Percentiles rank a stretch among this genome's conserved stretches.
These are phyloP conservation scores for Bathelium albidoporum DNA, from an alignment of 495 filamentous ascomycete genomes.

Conservation along the genomic window DNA sequence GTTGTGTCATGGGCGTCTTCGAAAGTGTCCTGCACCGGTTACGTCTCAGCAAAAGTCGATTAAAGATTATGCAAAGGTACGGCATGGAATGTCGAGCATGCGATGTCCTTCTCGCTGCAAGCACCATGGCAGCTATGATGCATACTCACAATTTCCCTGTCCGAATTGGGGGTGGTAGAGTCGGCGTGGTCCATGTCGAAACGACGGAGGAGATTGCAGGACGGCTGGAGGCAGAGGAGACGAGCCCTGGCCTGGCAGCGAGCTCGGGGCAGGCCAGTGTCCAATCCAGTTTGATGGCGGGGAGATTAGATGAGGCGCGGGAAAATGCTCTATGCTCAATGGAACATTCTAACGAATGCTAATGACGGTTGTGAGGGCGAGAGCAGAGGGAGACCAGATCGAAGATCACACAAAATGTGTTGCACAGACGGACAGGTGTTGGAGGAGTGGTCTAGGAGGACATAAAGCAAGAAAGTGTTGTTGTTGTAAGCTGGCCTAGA, in stretches of 20 bases:
- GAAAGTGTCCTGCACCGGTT: constrained; percentile 53
- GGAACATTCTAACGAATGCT: neutral
- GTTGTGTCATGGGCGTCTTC: constrained; percentile 61
- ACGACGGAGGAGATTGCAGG: neutral
- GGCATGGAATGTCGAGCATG: neutral
- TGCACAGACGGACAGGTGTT: neutral
- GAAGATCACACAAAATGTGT: neutral
- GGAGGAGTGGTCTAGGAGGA: neutral
- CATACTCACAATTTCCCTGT: neutral
- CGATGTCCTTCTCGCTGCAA: neutral
- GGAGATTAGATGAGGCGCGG: neutral
- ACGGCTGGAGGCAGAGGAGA: neutral
- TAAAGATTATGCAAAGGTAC: neutral
- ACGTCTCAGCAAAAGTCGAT: neutral
- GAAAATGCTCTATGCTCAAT: neutral
- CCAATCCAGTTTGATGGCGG: neutral
- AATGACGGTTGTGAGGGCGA: neutral
- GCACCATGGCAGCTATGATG: neutral
- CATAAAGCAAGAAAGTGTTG: neutral
- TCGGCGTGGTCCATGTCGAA: neutral
- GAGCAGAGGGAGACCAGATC: neutral
- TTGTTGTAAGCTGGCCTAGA: constrained; percentile 5
- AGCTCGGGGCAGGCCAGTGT: neutral
- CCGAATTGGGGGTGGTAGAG: neutral
- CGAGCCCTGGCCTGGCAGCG: neutral